Evolutionary conservation across 768 basidiomycete genomes (phyloP), one percentile per base, ranked within the genome.

Genomic region (Rhizopogon roseolus): DNA sequence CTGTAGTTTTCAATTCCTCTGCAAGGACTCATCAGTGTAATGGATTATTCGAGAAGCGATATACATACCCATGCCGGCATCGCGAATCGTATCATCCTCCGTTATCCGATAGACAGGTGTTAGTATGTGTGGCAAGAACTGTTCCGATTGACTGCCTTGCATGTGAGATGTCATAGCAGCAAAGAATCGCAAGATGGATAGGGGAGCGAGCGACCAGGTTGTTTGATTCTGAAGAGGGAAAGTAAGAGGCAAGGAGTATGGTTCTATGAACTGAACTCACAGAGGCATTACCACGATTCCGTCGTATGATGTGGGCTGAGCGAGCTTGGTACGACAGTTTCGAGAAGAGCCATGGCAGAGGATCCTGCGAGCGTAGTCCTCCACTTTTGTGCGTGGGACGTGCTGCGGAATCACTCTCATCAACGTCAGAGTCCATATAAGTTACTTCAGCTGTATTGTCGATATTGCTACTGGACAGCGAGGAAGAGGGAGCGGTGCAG

Each of bases 271-370:
- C 25, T n/a, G 19, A 11, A 66, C 80, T 50, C 64, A 86, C 86
- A 45, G 66, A 64, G 19, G 68, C 68, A 13, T 66, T 66, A 6
- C 79, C 69, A 53, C 76, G 77, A 59, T 81, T 88, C 27, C 85
- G 75, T 46, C 89, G 79, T 6, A 79, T 77, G 53, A 91, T 86
- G 62, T 88, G 82, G 5, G 87, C 85, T 5, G 87, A 86, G 34
- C 84, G 81, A 9, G 86, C 81, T 64, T 94, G 88, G 67, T 90
- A 95, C 0, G 96, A 98, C 17, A 98, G 73, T 64, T 90, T 90
- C 22, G 93, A 94, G 76, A 98, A 98, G 34, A 99, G 70, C 94
- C 96, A 98, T 0, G 90, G 81, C 2, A 98, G 73, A 0, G 86
- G 86, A 60, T 86, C 77, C 16, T 60, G 45, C 13, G 51, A 19